Evolutionary conservation across 192 early-diverging fungal species (phyloP).

Genomic region (Coemansia sp.): DNA sequence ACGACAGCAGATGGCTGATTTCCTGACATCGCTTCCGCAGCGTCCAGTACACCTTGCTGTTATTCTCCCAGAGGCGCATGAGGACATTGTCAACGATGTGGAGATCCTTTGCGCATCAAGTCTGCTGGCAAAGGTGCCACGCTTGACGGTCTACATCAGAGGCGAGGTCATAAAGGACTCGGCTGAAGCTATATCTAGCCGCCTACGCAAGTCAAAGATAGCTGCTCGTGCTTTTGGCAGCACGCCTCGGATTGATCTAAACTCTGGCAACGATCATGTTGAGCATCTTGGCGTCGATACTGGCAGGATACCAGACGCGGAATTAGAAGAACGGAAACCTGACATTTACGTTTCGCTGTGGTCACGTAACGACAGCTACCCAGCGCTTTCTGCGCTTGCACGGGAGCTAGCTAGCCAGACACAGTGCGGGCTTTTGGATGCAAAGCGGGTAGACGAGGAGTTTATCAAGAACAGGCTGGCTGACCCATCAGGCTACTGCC

Average conservation of each 20-base stretch:
- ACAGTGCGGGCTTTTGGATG: slow-evolving; percentile 12
- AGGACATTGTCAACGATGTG: slow-evolving; percentile 21
- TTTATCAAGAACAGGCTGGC: slow-evolving; percentile 14
- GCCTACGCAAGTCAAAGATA: slow-evolving; percentile 47
- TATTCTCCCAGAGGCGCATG: slow-evolving; percentile 26
- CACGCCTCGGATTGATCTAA: slow-evolving; percentile 30
- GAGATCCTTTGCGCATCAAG: slow-evolving; percentile 43
- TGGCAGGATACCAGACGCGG: not conserved
- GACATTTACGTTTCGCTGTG: slow-evolving; percentile 36
- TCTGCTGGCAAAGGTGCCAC: slow-evolving; percentile 36
- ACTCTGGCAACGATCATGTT: not conserved
- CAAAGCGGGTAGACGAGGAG: slow-evolving; percentile 18
- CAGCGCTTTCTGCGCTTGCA: slow-evolving; percentile 22
- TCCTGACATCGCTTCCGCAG: slow-evolving; percentile 41
- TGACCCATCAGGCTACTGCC: slow-evolving; percentile 22
- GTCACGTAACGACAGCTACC: slow-evolving; percentile 45
- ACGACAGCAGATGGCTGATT: slow-evolving; percentile 27
- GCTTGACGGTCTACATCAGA: slow-evolving; percentile 43
- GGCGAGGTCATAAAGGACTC: slow-evolving; percentile 19
- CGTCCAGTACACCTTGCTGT: slow-evolving; percentile 41
- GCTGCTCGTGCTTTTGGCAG: slow-evolving; percentile 28
- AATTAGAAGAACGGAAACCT: not conserved
- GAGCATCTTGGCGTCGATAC: slow-evolving; percentile 11
- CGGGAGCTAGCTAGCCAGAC: slow-evolving; percentile 19
- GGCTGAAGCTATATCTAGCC: slow-evolving; percentile 23